Conservation (phyloP, 2,329 filamentous ascomycete genomes). For the Neofusicoccum kwambonambiense region DNA sequence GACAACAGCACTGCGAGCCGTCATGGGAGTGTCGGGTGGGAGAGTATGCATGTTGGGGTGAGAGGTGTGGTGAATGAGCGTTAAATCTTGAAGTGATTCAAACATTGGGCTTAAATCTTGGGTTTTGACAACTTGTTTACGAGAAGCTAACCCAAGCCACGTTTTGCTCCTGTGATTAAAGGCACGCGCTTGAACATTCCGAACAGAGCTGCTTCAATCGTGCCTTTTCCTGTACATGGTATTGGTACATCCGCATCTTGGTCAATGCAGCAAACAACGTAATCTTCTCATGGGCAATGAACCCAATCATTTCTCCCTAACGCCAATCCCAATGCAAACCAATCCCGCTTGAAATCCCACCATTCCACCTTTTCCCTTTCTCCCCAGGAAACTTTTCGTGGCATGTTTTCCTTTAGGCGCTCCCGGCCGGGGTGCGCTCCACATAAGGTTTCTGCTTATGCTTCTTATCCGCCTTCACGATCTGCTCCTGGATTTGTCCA, state of each 20-base stretch:
- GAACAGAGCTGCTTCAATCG: neutral
- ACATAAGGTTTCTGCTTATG: neutral
- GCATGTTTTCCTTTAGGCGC: neutral
- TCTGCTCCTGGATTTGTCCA: slow-evolving; percentile 31
- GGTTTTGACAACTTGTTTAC: too few relatives aligned
- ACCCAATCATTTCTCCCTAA: neutral
- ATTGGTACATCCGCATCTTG: slow-evolving; percentile 7
- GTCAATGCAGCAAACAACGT: neutral
- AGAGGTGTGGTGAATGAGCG: neutral
- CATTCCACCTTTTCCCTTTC: neutral
- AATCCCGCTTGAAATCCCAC: neutral
- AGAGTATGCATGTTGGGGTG: too few relatives aligned
- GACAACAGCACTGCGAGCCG: neutral
- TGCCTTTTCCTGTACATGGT: neutral
- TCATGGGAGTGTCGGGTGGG: neutral
- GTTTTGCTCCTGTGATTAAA: too few relatives aligned
- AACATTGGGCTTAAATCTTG: too few relatives aligned
- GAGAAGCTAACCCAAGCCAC: too few relatives aligned
- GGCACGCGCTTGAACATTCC: too few relatives aligned
- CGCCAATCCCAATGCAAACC: slow-evolving; percentile 8
- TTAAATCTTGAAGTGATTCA: too few relatives aligned
- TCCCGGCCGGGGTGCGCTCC: neutral
- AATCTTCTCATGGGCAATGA: neutral
- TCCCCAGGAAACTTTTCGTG: neutral
- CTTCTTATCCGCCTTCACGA: slow-evolving; percentile 29